Evolutionary conservation across 2,329 filamentous ascomycete genomes (phyloP), one percentile per base, ranked within the genome.

Genomic region (Verticillium isaacii): DNA sequence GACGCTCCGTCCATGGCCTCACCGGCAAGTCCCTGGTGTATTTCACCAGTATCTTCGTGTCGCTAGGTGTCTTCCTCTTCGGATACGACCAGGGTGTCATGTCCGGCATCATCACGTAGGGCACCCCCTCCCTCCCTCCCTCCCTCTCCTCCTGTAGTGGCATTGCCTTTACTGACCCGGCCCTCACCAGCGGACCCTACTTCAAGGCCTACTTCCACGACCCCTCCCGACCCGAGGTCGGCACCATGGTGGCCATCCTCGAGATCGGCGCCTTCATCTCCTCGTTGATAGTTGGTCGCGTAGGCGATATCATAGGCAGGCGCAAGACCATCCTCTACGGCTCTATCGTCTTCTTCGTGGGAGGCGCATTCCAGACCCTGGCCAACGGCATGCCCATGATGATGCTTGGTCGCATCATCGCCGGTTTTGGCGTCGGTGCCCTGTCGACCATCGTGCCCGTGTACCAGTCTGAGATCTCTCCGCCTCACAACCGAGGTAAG

Each of bases 1-100:
- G 91, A 66, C 85, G 88, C 68, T 88, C 90, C 73, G 89, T 92
- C 71, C 91, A 95, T 80, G 95, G 95, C 82, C 85, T 99, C 69
- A 96, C 96, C 71, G 95, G 95, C 80, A 97, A 96, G 82, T 89
- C 94, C 77, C 83, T 99, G 72, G 85, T 99, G 89, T 97, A 97
- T 74, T 97, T 97, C 73, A 97, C 93, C 57, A 97, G 92, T 77
- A 90, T 97, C 56, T 91, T 94, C 72, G 91, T 94, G 64, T 93
- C 91, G 62, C 78, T 95, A 71, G 92, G 92, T 59, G 92, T 96
- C 32, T 96, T 96, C 72, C 80, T 96, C 23, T 96, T 96, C 72
- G 92, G 91, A 66, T 95, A 95, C 81, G 91, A 95, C 75, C 91
- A 95, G 74, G 91, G 91, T 70, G 91, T 95, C 66, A 95, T 95